phyloP scores from a whole-genome alignment of 768 basidiomycete genomes.

The Hypsizygus marmoreus region DNA sequence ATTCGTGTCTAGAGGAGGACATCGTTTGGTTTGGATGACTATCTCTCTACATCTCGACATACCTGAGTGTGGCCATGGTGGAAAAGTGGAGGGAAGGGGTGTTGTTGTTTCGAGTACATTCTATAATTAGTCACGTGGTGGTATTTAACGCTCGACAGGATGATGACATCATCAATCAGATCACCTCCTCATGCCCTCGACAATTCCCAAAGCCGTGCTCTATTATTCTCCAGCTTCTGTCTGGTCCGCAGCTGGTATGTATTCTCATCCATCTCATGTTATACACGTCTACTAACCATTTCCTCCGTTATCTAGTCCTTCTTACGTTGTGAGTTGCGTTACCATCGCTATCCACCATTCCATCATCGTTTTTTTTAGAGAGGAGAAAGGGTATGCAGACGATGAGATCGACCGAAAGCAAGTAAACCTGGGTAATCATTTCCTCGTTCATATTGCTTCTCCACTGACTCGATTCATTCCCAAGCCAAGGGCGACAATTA shows the following conservation, averaged over 20 bases:
- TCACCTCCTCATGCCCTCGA: constrained; percentile 25
- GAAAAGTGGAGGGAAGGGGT: not conserved
- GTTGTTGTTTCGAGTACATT: constrained; percentile 16
- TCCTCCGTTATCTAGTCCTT: constrained; percentile 38
- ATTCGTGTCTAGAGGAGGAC: constrained; percentile 65
- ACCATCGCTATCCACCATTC: constrained; percentile 7
- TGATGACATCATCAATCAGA: constrained; percentile 12
- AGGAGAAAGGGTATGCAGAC: constrained; percentile 82
- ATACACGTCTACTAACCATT: constrained; percentile 2
- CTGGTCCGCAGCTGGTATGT: constrained; percentile 67
- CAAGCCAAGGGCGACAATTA: constrained; percentile 81
- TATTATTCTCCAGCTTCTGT: constrained; percentile 65
- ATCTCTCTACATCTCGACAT: not conserved
- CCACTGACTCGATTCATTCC: constrained; percentile 4
- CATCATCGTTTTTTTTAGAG: constrained; percentile 30
- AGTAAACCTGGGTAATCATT: constrained; percentile 58
- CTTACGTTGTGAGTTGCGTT: constrained; percentile 52
- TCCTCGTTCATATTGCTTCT: not conserved
- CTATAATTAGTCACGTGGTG: constrained; percentile 15
- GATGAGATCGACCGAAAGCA: constrained; percentile 74
- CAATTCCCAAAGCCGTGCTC: constrained; percentile 75
- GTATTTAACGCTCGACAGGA: too few species aligned
- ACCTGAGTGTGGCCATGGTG: constrained; percentile 17
- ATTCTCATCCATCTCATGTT: not conserved
- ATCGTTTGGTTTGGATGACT: not conserved